Base-by-base conservation (phyloP, 2,329 filamentous ascomycete genomes). In the Coniochaeta sp. region DNA sequence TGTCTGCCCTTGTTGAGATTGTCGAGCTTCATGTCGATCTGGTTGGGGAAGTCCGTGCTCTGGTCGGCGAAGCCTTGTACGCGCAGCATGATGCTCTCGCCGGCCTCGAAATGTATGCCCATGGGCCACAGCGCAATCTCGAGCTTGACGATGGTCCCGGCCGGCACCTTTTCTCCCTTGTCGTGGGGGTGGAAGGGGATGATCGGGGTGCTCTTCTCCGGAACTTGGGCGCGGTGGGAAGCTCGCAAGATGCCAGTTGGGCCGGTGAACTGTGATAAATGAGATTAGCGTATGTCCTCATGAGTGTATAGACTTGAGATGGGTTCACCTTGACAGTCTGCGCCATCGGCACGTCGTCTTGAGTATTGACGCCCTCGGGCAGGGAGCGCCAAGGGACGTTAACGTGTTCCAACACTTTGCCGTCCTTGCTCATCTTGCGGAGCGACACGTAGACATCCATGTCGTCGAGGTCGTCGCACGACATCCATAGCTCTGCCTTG, bases 121-220 rank as follows among this genome's bases (percentile, higher is more conserved):
- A 71, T 69, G 0, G 68, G 66, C 72, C 71, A 77, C 12, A 77
- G 71, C 0, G 71, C 71, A 52, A 77, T 76, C 45, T 76, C 71
- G 4, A 76, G 59, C 56, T 67, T 67, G 4, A 75, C 71, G 18
- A 76, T 59, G 6, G 67, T 60, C 0, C 73, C 73, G 0, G 64
- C 65, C 2, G 58, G 51, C 1, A 76, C 61, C 56, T 73, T 72
- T 40, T 73, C 64, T 40, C 72, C 63, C 14, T 60, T 58, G 4
- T 65, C 62, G 51, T 76, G 71, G 0, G 71, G 64, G 48, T 74
- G 60, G 51, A 60, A 63, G 6, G 60, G 67, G 42, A 60, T 67
- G 13, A 69, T 61, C 0, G 58, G 58, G 22, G 69, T 65, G 65
- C 52, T 30, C 4, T 58, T 60, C 1, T 59, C 55, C 1, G 54